Evolutionary conservation across 805 yeast species (phyloP), one percentile per base, ranked within the genome.

Genomic region (Metschnikowia picachoensis): DNA sequence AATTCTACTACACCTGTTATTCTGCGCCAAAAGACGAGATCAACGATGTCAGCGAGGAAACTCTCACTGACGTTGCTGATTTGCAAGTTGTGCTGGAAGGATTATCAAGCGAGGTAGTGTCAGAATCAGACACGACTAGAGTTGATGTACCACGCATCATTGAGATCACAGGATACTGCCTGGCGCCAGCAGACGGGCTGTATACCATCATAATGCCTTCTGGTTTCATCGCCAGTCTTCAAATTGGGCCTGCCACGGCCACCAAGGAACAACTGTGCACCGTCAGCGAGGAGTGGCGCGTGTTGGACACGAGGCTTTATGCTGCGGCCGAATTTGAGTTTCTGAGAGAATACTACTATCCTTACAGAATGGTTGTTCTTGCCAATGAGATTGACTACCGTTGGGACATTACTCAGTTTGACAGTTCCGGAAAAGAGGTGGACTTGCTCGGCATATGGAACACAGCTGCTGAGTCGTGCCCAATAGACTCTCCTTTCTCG

Each of bases 351-450:
- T 30, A 36, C 36, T 14, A 13, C 11, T 43, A 43, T 29, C 37
- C 46, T 16, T 43, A 25, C 14, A n/a, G 46, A 15, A n/a, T 43
- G 13, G 46, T 43, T 10, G 41, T 43, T 14, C 30, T 32, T 11
- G 46, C 41, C 10, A 37, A 27, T 10, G 38, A 15, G 8, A 27
- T 30, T 15, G 38, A 43, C 29, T 32, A 37, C 28, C 9, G 8
- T 11, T 37, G 41, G 41, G 34, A 34, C 25, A 27, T 43, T 12
- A 13, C 11, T n/a, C 33, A 16, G 29, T 28, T 17, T 16, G 41
- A 14, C 8, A 30, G 41, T 8, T 12, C 17, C 9, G 41, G 41
- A 10, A 25, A n/a, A 9, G 15, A 31, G 15, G 41, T 43, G 4
- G 46, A 43, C 25, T 38, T 43, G 28, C 29, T 43, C 11, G 34